Evolutionary conservation across 352 stramenopile species (phyloP), one percentile per base, ranked within the genome.

Genomic region (Phytophthora sp.): DNA sequence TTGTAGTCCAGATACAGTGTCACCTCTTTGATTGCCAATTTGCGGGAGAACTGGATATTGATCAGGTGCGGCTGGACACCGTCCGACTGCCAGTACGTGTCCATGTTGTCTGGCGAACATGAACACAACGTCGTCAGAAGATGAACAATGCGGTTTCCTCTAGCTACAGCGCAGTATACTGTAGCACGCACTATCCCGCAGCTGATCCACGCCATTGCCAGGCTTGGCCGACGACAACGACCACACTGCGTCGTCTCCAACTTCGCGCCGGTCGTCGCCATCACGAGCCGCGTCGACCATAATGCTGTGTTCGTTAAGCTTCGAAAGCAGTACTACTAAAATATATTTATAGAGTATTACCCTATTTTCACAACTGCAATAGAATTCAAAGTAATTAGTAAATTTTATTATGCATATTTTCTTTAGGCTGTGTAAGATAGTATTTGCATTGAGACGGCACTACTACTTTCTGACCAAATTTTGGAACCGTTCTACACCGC

Each of bases 21-120:
- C 30, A 99, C 83, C 67, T 98, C 93, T 18, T 83, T 90, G 18
- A 99, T 81, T 6, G 89, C 90, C 73, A 95, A 95, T 68, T 98
- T 98, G 68, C 91, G 88, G 51, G 90, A 84, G 76, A 99, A 99
- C 76, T 99, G 95, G 52, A 99, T 95, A 78, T 98, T 99, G 72
- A 99, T 98, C 47, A 98, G 81, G 68, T 99, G 97, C 24, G 97
- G 97, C 73, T 99, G 96, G 16, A 84, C 72, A 35, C 89, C 89
- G 61, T 96, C 89, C 57, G 88, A 98, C 74, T 99, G 97, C 97
- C 97, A 99, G 71, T 99, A 99, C 6, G 97, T 99, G 66, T 99
- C 95, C 31, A 96, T 76, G 63, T 88, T 98, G 59, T 98, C 90
- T 95, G 62, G 38, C 35, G 29, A 4, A 46, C 16, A 38, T 31